Evolutionary conservation across 768 basidiomycete genomes (phyloP), one percentile per base, ranked within the genome.

Genomic region (Pleurotus cornucopiae): DNA sequence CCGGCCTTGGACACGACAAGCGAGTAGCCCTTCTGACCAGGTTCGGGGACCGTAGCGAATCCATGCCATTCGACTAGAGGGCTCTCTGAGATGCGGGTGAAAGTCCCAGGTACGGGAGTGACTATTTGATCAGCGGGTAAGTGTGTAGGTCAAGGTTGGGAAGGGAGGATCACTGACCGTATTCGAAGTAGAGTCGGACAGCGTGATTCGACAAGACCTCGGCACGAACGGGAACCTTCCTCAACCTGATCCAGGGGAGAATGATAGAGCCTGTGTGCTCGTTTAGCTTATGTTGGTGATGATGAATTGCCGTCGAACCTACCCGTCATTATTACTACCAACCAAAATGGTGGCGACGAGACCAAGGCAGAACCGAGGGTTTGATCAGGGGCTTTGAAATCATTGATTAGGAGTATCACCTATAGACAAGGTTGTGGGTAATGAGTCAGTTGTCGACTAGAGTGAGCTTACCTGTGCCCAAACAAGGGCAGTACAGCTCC

Each of bases 21-120:
- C 2, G 83, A 84, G 62, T 77, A 85, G 0, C 79, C 80, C 46
- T 69, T 72, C 60, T 75, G 67, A 26, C 73, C 76, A 12, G 77
- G 76, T 44, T 75, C 76, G 1, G 80, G 69, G 26, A 85, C 72
- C 6, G 79, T 79, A 3, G 81, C 82, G 62, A 83, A 84, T 7
- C 76, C 76, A 57, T 83, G 82, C 81, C 82, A 83, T 66, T 85
- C 82, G 45, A 76, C 65, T 39, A 82, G 71, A 14, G 82, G 83
- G 48, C 69, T 67, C 39, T 78, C 73, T 1, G 77, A 74, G 52
- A 79, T 66, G 44, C 76, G 73, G 30, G 74, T 73, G 60, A 77
- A 79, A 56, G 73, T 76, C 48, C 78, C 79, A 37, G 79, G 65
- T 54, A 72, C 71, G 5, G 78, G 76, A 1, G 75, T 77, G 23